phyloP scores from a whole-genome alignment of 2,329 filamentous ascomycete species.

The Colletotrichum endophyticum region DNA sequence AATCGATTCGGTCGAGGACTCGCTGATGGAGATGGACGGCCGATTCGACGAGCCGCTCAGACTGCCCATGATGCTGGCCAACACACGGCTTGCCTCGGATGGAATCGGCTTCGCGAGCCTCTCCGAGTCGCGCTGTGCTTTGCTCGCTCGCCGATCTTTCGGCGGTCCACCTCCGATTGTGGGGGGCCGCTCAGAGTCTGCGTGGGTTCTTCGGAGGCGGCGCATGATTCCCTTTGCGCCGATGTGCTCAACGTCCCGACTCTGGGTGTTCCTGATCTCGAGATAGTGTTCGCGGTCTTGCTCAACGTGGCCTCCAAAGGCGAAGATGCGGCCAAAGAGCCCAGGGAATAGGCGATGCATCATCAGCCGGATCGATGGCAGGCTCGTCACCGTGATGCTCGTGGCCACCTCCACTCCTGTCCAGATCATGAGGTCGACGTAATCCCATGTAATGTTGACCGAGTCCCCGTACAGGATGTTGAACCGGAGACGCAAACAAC shows the following conservation, averaged over 20 bases:
- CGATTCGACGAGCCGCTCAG: background rate
- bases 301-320: constrained; percentile 6
- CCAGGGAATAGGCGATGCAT: constrained; percentile 11
- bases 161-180: background rate
- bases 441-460: constrained; percentile 43
- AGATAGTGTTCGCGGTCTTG: background rate
- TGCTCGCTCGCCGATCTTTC: background rate
- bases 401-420: constrained; percentile 44
- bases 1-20: background rate
- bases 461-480: constrained; percentile 33
- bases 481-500: constrained; percentile 37
- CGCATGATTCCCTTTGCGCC: background rate
- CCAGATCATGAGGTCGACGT: constrained; percentile 44
- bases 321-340: background rate
- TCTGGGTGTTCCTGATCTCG: background rate
- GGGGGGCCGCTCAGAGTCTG: background rate
- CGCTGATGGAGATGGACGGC: background rate
- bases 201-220: background rate
- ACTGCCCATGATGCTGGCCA: constrained; percentile 1
- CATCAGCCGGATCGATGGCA: constrained; percentile 42
- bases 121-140: background rate
- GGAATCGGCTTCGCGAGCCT: background rate
- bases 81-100: background rate
- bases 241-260: background rate
- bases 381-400: constrained; percentile 42